Evolutionary conservation across 1,284 basidiomycete species (phyloP).

Genomic region (Thecaphora thlaspeos): DNA sequence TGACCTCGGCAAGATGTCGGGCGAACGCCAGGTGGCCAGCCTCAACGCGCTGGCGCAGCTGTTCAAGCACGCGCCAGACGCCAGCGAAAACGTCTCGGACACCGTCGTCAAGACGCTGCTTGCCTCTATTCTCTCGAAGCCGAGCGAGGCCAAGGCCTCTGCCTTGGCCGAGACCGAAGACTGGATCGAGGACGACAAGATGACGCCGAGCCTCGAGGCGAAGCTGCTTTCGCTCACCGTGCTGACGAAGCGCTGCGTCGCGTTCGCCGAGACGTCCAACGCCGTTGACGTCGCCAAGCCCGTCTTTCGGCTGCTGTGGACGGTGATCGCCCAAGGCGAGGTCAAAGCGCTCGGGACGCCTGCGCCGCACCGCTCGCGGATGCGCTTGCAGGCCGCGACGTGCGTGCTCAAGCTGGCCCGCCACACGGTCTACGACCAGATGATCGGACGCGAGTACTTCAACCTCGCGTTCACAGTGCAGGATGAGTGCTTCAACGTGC

Average conservation of each 20-base stretch:
- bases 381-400: slow-evolving; percentile 77
- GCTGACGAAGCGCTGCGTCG: slow-evolving; percentile 38
- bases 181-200: slow-evolving; percentile 41
- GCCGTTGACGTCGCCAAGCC: slow-evolving; percentile 39
- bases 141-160: slow-evolving; percentile 16
- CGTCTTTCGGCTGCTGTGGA: slow-evolving; percentile 42
- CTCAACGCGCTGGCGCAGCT: slow-evolving; percentile 74
- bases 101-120: slow-evolving; percentile 75
- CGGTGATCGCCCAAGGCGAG: slow-evolving; percentile 35
- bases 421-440: slow-evolving; percentile 66
- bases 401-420: slow-evolving; percentile 79
- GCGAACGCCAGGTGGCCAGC: slow-evolving; percentile 67
- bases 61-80: slow-evolving; percentile 68
- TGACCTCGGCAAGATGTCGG: slow-evolving; percentile 63
- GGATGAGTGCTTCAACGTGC: slow-evolving; percentile 84
- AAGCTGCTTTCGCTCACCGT: slow-evolving; percentile 39
- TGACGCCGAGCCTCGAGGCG: slow-evolving; percentile 26
- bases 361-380: slow-evolving; percentile 48
- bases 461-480: slow-evolving; percentile 74
- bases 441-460: slow-evolving; percentile 65
- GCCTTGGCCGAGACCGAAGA: slow-evolving; percentile 11
- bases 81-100: slow-evolving; percentile 75
- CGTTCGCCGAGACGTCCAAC: slow-evolving; percentile 25
- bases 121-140: slow-evolving; percentile 37
- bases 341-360: slow-evolving; percentile 36